A percentile compares a stretch with the other conserved stretches of the same genome.
Conservation (phyloP, 164 flowering plant genomes). For the Aristolochia californica region DNA sequence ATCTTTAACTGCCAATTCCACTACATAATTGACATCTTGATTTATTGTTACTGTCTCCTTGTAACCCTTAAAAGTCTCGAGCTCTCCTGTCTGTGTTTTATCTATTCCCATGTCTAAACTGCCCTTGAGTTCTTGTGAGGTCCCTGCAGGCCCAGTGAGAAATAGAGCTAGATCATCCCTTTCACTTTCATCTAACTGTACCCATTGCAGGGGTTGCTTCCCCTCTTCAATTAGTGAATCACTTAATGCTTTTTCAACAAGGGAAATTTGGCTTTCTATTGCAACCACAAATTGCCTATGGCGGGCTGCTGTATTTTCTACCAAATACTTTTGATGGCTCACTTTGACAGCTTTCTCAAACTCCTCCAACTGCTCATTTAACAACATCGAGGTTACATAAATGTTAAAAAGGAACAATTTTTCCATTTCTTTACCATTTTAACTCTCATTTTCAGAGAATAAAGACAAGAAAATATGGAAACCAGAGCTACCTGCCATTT, state of each 20-base stretch:
- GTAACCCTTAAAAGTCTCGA: conserved; percentile 8
- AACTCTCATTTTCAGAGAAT: neutral
- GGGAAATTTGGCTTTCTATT: conserved; percentile 54
- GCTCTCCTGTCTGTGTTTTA: conserved; percentile 8
- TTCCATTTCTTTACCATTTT: neutral
- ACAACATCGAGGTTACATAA: neutral
- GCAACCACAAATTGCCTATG: conserved; percentile 65
- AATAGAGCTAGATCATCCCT: conserved; percentile 70
- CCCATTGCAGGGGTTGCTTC: conserved; percentile 65
- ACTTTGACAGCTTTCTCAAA: conserved; percentile 71
- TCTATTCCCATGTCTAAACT: conserved; percentile 9
- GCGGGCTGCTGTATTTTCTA: conserved; percentile 39
- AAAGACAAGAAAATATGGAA: neutral
- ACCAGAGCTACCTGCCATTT: conserved; percentile 75
- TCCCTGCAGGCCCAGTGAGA: conserved; percentile 49
- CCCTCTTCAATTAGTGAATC: conserved; percentile 43
- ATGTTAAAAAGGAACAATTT: neutral
- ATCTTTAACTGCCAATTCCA: conserved; percentile 32
- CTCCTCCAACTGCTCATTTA: conserved; percentile 64
- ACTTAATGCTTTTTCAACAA: conserved; percentile 41
- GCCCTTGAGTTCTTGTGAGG: conserved; percentile 9
- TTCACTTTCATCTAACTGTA: conserved; percentile 66
- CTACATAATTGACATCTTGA: conserved; percentile 21
- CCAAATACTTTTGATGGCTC: conserved; percentile 36
- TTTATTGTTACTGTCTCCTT: conserved; percentile 24